Evolutionary conservation across 2,329 filamentous ascomycete species (phyloP), one percentile per base, ranked within the genome.

Genomic region (Podosphaera fusca): DNA sequence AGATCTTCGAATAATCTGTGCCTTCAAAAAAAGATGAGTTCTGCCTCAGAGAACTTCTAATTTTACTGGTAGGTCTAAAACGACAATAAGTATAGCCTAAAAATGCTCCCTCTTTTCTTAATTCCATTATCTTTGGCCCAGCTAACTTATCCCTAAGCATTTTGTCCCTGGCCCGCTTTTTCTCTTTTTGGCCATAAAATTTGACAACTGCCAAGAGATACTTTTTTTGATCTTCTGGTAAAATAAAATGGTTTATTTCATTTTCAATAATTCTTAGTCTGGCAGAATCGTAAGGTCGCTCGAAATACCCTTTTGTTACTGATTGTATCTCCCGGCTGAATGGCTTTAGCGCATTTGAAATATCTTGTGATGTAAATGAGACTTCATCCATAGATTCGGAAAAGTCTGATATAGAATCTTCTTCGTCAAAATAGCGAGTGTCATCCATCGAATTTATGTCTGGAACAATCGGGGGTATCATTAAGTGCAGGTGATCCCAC

Each of bases 361-460:
- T 63, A 40, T 68, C 66, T 45, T 63, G 58, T 12, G 59, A 33
- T 7, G 63, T 62, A 21, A 60, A 59, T 29, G 60, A 45, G 9
- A 58, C 52, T 6, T 30, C 54, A 4, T 55, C 47, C 3, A 61
- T 49, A 4, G 75, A 77, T 34, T 75, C 73, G 1, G 76, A 73
- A 73, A 75, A 73, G 63, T 84, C 81, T 38, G 77, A 80, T 55
- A 90, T 79, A 34, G 82, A 74, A 46, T 85, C 80, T 61, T 87
- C 85, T 58, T 88, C 83, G 58, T 95, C 86, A 65, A 96, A 96
- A 67, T 95, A 96, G 64, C 84, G 86, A 0, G 88, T 92, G 66
- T 89, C 85, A 55, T 85, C 82, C 61, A 75, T 72, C 35, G 74
- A 72, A 45, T 74, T 73, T 31, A 95, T 81, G 8, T 80, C 75